A percentile compares a stretch with the other conserved stretches of the same genome.
Conservation (phyloP, 2,329 filamentous ascomycete species). For the Alternaria longipes region DNA sequence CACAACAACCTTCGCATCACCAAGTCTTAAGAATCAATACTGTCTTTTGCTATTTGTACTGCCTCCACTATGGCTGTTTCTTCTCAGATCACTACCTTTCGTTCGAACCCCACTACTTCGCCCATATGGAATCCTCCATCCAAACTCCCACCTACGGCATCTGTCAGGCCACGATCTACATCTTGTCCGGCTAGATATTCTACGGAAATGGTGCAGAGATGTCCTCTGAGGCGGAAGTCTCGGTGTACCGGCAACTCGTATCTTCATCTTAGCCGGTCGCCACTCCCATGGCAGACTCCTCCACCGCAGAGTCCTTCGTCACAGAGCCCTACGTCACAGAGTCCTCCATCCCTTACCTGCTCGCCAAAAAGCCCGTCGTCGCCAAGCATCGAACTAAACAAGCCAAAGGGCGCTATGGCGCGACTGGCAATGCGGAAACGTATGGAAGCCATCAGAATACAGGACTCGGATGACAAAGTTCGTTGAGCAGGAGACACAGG, state of each 20-base stretch:
- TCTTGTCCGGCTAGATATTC: neutral
- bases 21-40: neutral
- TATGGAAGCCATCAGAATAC: neutral
- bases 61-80: neutral
- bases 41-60: neutral
- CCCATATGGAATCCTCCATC: neutral
- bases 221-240: too few relatives aligned
- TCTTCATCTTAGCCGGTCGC: too few relatives aligned
- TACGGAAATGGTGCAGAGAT: neutral
- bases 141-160: neutral
- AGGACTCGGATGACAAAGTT: neutral
- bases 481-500: neutral
- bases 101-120: neutral
- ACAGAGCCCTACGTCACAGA: neutral
- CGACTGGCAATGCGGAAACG: neutral
- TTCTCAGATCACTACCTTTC: neutral
- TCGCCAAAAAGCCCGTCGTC: neutral
- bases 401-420: neutral
- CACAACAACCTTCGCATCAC: neutral
- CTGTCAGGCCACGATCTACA: neutral
- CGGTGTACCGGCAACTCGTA: too few relatives aligned
- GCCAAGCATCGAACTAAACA: neutral
- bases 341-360: neutral
- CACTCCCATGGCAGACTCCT: too few relatives aligned
- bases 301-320: neutral